Evolutionary conservation across 805 yeast species (phyloP), one percentile per base, ranked within the genome.

Genomic region (Ogataea henricii): DNA sequence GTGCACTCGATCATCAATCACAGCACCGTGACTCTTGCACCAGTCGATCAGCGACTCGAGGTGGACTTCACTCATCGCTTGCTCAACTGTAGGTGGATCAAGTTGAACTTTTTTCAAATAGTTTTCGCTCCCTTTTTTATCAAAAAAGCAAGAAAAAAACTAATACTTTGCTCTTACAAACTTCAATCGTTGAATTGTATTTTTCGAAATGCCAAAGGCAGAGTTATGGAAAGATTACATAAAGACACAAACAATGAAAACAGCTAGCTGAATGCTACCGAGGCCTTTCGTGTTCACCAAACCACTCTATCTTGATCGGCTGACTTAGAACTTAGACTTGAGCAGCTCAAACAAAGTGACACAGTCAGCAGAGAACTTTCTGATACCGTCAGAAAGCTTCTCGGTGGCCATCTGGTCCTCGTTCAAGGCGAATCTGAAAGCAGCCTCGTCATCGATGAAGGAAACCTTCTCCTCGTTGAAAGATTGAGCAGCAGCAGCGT

Each of bases 381-480:
- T 87, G 77, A 94, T 94, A 82, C 99, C 99, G 69, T 94, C 96
- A 62, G 96, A 74, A 68, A 94, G 82, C 79, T 94, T 94, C 78
- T 89, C 97, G 58, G 97, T 89, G 62, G 97, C 95, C 98, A 94
- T 92, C 57, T 94, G 94, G 70, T 94, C 98, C 71, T 94, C 96
- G 76, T 94, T 92, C 62, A 94, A 76, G 51, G 75, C 79, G 78
- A 81, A 89, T 81, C 97, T 88, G 90, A 94, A 94, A 55, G 78
- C 71, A 43, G 96, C 73, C 76, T 92, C 98, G 71, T 90, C 84
- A 66, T 89, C 83, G 55, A 94, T 75, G 76, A 70, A 94, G 22
- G 90, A 69, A 52, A 86, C 91, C 81, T 90, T 89, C 69, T 77
- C 75, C 48, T 77, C 71, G 51, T 80, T 77, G 47, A 73, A 72